Base-by-base conservation (phyloP, 352 stramenopile genomes). In the Globisporangium mamillatum region DNA sequence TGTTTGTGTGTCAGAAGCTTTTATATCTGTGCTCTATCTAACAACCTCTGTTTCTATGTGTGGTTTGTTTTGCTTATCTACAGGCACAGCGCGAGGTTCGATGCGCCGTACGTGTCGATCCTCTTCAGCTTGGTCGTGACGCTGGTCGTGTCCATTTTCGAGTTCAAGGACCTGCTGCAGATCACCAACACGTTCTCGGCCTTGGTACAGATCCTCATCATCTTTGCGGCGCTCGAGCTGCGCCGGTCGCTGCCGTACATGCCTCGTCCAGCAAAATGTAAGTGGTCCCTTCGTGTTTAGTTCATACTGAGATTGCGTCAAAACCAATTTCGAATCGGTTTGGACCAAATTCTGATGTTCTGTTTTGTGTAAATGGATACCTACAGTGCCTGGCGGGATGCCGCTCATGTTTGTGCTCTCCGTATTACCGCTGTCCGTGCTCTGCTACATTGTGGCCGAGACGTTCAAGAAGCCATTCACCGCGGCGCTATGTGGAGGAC, bases 161-260 rank as follows among this genome's bases (percentile, higher is more conserved):
- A 76, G 56, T 86, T 91, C 67, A 73, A 86, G 48, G 64, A 74
- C 44, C 69, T 89, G 52, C 64, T 93, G 8, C 78, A 89, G 27
- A 72, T 95, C 69, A 69, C 93, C 25, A 97, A 97, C 70, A 82
- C 91, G 22, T 86, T 95, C 38, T 95, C 93, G 67, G 75, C 86
- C 14, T 63, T 91, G 44, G 69, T 80, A 8, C 76, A 96, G 64
- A 52, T 97, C 20, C 71, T 97, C 57, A 85, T 97, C 44, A 91
- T 96, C 69, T 75, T 68, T n/a, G 88, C 89, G 10, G 96, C 95
- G 71, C 62, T 97, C 54, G 82, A 95, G 64, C 78, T 98, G 3
- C 81, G 92, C 1, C 71, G 89, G 7, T 79, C 72, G 20, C 69
- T 83, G 53, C 75, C 77, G 18, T 82, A 81, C 72, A 80, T 93